A percentile compares a stretch with the other conserved stretches of the same genome.
Evolutionary conservation across 2,329 filamentous ascomycete genomes (phyloP).

Genomic region (Trichoderma pleuroti): DNA sequence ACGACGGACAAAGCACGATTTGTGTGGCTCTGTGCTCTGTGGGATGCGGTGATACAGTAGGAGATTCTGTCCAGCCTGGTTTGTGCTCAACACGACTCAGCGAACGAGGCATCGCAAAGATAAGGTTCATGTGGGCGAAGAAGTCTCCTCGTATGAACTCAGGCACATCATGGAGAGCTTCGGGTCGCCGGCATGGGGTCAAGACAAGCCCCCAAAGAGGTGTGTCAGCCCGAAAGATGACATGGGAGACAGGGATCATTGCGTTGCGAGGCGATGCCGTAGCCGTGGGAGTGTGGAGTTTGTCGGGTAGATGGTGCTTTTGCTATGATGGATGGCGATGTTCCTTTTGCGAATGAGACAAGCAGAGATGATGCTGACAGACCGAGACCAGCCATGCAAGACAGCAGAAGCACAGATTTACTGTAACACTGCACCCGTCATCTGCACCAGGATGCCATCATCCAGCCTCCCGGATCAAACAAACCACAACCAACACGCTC

Average conservation of each 20-base stretch:
- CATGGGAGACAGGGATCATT: conserved; percentile 7
- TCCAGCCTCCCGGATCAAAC: neutral
- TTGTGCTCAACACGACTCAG: neutral
- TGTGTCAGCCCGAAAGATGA: conserved; percentile 13
- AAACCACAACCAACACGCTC: neutral
- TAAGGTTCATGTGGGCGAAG: neutral
- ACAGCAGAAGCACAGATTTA: neutral
- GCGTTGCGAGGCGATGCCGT: conserved; percentile 9
- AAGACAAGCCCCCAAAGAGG: conserved; percentile 7
- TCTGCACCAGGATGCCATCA: neutral
- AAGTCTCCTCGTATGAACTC: neutral
- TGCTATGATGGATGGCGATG: neutral
- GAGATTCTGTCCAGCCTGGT: neutral
- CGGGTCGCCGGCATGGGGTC: conserved; percentile 11
- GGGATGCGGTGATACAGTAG: neutral
- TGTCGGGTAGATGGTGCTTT: neutral
- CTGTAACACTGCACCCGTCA: neutral
- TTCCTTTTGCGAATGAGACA: neutral
- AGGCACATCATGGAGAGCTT: neutral
- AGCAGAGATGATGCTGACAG: neutral
- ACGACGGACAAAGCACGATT: neutral
- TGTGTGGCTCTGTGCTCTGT: neutral
- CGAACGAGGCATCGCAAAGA: neutral
- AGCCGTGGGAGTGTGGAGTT: conserved; percentile 12
- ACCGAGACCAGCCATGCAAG: neutral